Base-by-base conservation (phyloP, 768 basidiomycete species). In the Rhizopogon salebrosus region DNA sequence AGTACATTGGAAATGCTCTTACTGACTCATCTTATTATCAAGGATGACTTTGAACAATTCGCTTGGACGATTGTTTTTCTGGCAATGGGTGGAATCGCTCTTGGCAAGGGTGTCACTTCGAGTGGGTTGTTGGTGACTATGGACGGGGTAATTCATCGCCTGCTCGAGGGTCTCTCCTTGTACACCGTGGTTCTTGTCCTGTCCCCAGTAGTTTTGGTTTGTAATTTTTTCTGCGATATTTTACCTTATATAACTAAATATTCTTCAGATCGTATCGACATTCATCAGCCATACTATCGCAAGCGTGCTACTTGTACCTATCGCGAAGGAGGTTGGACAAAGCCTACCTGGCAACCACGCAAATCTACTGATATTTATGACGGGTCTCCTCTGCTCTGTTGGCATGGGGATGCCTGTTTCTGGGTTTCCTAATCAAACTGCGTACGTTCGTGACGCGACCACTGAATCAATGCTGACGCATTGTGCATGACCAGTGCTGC, bases 361-460 rank as follows among this genome's bases (percentile, higher is more conserved):
- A 40, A 87, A 92, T 59, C 72, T 98, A 8, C 82, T 99, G 58
- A 89, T 98, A 62, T 95, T 99, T 72, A 80, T 94, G 60, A 97
- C 94, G 31, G 93, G 82, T 13, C 75, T 98, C 55, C 87, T 97
- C 48, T 98, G 95, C 65, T 95, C 92, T 3, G 76, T 92, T 5
- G 97, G 95, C 1, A 99, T 99, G 97, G 95, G 92, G 10, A 90
- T 98, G 80, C 95, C 95, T 2, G 94, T 98, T 36, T 94, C 92
- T 56, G 97, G 97, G n/a, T 99, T 98, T 76, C 95, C 95, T 0
- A 97, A 98, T 68, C 92, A 97, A 72, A 94, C 92, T 45, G 92
- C 93, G 94, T 95, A 70, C 61, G 89, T 81, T 26, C 39, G 45
- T 40, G 48, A 52, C 26, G 34, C 37, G 38, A 27, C 20, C 8